Evolutionary conservation across 2,329 filamentous ascomycete species (phyloP).

Genomic region (Aspergillus aculeatus): DNA sequence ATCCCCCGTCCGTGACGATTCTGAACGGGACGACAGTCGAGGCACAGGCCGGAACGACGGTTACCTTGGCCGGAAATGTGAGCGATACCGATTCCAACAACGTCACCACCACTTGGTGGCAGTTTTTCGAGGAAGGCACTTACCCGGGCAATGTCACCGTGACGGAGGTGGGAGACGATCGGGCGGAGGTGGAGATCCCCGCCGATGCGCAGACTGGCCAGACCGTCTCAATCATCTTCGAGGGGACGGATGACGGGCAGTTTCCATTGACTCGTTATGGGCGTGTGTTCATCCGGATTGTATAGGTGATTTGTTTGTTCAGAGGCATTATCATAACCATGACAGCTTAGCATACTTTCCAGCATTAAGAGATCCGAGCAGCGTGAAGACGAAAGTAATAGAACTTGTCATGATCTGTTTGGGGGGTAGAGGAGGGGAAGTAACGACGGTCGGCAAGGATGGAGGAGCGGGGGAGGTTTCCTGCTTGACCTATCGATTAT

Average conservation of each 20-base stretch:
- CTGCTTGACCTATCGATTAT: too few species aligned
- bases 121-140: constrained; percentile 6
- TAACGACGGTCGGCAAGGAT: too few species aligned
- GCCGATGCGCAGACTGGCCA: not conserved
- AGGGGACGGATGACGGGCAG: constrained; percentile 4
- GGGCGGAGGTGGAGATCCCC: not conserved
- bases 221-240: not conserved
- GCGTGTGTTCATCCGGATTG: not conserved
- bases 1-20: not conserved
- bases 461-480: too few species aligned
- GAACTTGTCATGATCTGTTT: too few species aligned
- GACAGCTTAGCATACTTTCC: too few species aligned
- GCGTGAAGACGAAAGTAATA: too few species aligned
- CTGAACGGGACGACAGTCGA: not conserved
- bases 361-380: too few species aligned
- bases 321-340: too few species aligned
- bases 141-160: not conserved
- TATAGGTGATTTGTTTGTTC: not conserved
- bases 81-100: not conserved
- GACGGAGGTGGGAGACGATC: not conserved
- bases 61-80: not conserved
- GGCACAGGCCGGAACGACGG: not conserved
- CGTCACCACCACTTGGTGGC: constrained; percentile 1
- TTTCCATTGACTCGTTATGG: constrained; percentile 2
- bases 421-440: too few species aligned